Base-by-base conservation (phyloP, 345 rosid species). In the Cochlearia excelsa region DNA sequence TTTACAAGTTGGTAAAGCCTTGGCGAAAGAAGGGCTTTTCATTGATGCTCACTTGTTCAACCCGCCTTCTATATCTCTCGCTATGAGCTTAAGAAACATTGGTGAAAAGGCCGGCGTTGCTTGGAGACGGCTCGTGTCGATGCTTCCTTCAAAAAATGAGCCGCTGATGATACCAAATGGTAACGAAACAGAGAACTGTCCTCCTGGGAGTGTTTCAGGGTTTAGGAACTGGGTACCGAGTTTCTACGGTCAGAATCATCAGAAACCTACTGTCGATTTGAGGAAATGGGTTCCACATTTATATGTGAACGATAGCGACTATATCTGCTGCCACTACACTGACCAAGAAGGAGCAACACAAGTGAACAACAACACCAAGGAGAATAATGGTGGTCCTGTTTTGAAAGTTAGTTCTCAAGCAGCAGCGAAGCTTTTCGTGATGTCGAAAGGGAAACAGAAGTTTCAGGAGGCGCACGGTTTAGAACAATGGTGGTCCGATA, bases 401-500 rank as follows among this genome's bases (percentile, higher is more conserved):
- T 55, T 58, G 27, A 57, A 51, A 11, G 9, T 45, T 33, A 78
- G 57, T n/a, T 77, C 42, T 27, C 82, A 80, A 54, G 87, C 65
- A 54, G 81, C 89, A 3, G 95, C 95, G 0, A 94, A 94, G 81
- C 79, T 94, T 70, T 94, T 90, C 29, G 96, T 90, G n/a, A 77
- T 67, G 72, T 87, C 95, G 0, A 90, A 87, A 71, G 96, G 94
- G 72, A 90, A 90, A 55, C 96, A 93, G 78, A 90, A 78, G 82
- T 93, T 90, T 78, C 78, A 73, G 0, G 97, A 93, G 78, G 97
- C 97, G 16, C 99, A 90, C 27, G 96, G 97, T 10, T 48, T 93
- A 9, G 96, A 93, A 68, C 99, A 93, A 53, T 90, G 99, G 99
- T 90, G 99, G 99, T 90, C 99, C 0, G 95, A 93, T 50, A 84